Evolutionary conservation across 177 flowering plant species (phyloP).

Genomic region (Vitis hybrid): DNA sequence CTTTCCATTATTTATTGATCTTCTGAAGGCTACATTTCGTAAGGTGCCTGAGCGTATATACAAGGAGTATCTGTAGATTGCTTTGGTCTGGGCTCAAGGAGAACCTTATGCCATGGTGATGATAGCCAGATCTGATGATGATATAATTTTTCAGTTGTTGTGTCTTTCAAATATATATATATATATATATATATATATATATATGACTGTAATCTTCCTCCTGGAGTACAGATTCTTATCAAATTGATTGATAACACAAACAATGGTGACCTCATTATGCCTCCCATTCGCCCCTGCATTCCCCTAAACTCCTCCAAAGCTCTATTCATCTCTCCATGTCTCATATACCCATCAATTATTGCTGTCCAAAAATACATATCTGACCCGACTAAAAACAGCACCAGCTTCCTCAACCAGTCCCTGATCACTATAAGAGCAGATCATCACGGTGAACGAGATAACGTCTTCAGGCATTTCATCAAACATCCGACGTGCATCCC

Average conservation of each 20-base stretch:
- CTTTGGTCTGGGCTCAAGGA: no score
- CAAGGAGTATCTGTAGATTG: no score
- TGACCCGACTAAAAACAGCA: slow-evolving; percentile 18
- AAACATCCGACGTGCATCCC: slow-evolving; percentile 23
- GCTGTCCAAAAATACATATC: slow-evolving; percentile 46
- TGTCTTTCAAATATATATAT: no score
- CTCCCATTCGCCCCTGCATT: slow-evolving; percentile 32
- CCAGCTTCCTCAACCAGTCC: slow-evolving; percentile 25
- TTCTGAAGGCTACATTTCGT: no score
- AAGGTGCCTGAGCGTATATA: no score
- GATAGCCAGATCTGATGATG: no score
- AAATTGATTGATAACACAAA: slow-evolving; percentile 18
- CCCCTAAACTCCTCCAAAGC: slow-evolving; percentile 31
- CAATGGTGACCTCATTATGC: slow-evolving; percentile 40
- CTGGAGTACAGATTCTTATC: no score
- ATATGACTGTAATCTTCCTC: no score
- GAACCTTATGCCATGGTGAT: no score
- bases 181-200: no score
- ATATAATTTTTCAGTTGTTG: no score
- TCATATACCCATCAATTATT: slow-evolving; percentile 38
- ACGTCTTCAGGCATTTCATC: slow-evolving; percentile 35
- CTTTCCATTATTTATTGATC: no score
- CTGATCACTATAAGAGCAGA: slow-evolving; percentile 20
- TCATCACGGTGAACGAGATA: slow-evolving; percentile 30
- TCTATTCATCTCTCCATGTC: slow-evolving; percentile 29